phyloP scores from a whole-genome alignment of 2,329 filamentous ascomycete species.

The Biscogniauxia marginata region DNA sequence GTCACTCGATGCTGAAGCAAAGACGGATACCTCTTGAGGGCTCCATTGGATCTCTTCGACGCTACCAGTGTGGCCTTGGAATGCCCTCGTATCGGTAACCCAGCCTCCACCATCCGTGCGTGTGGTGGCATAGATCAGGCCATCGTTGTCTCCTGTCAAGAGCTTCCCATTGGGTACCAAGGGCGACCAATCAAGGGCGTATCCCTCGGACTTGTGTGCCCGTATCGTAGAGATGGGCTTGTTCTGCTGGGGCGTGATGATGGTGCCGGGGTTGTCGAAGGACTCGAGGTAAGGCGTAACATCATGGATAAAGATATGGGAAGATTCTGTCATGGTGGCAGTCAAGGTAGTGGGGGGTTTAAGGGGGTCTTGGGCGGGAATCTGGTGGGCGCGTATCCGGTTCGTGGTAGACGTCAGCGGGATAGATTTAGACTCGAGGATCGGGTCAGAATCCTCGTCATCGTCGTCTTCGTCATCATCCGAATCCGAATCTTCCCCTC shows the following conservation, averaged over 20 bases:
- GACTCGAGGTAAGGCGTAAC: constrained; percentile 84
- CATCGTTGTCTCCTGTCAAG: constrained; percentile 86
- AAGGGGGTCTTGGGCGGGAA: constrained; percentile 67
- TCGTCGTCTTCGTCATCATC: constrained; percentile 73
- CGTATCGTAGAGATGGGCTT: constrained; percentile 85
- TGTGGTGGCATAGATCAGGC: constrained; percentile 84
- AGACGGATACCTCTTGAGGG: constrained; percentile 87
- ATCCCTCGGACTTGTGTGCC: constrained; percentile 91
- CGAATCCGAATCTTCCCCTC: constrained; percentile 64
- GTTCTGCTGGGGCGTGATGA: constrained; percentile 78
- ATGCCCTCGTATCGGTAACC: constrained; percentile 80
- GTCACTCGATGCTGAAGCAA: constrained; percentile 90
- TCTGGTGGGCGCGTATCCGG: constrained; percentile 84
- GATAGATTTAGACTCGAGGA: constrained; percentile 89
- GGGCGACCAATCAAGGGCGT: constrained; percentile 96
- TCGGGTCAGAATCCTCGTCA: constrained; percentile 78
- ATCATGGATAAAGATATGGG: constrained; percentile 89
- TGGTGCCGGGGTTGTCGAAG: constrained; percentile 84
- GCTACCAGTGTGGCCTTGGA: constrained; percentile 78
- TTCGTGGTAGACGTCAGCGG: constrained; percentile 87
- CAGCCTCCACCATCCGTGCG: constrained; percentile 85
- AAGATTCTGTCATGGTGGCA: constrained; percentile 88
- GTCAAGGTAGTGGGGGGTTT: constrained; percentile 78
- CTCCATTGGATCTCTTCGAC: constrained; percentile 98
- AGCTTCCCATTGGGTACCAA: constrained; percentile 78